Evolutionary conservation across 352 stramenopile genomes (phyloP).

Genomic region (Thraustotheca clavata): DNA sequence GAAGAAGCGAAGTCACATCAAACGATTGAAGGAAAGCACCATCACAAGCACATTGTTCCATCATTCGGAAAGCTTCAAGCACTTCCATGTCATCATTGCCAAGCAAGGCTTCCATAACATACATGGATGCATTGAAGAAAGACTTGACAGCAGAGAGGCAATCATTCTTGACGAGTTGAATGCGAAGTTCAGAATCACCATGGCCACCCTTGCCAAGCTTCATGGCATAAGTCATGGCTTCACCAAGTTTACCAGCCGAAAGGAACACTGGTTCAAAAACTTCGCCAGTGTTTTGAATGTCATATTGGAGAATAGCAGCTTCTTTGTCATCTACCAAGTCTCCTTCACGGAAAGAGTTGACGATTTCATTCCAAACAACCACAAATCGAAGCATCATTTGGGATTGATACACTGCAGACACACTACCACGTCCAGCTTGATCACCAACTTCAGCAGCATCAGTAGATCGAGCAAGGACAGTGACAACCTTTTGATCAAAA

Average conservation of each 20-base stretch:
- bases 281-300: slow-evolving; percentile 77
- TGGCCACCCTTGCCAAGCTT: slow-evolving; percentile 71
- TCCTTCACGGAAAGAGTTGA: slow-evolving; percentile 69
- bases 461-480: slow-evolving; percentile 40
- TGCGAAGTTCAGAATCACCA: slow-evolving; percentile 66
- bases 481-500: slow-evolving; percentile 77
- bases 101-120: slow-evolving; percentile 61
- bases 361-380: slow-evolving; percentile 76
- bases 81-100: slow-evolving; percentile 73
- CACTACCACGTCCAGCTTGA: slow-evolving; percentile 37
- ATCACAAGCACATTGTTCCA: slow-evolving; percentile 57
- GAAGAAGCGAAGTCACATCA: slow-evolving; percentile 52
- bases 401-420: slow-evolving; percentile 51
- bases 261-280: slow-evolving; percentile 83
- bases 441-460: slow-evolving; percentile 34
- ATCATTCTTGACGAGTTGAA: slow-evolving; percentile 70
- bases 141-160: slow-evolving; percentile 71
- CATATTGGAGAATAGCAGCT: slow-evolving; percentile 67
- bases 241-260: slow-evolving; percentile 71
- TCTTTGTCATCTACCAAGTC: slow-evolving; percentile 73
- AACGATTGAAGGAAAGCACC: slow-evolving; percentile 75
- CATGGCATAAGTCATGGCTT: slow-evolving; percentile 57
- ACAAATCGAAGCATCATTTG: slow-evolving; percentile 79
- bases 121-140: slow-evolving; percentile 76
- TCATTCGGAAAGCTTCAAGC: slow-evolving; percentile 61